Evolutionary conservation across 192 early-diverging fungal genomes (phyloP), one percentile per base, ranked within the genome.

Genomic region (Hyaloraphidium curvatum): DNA sequence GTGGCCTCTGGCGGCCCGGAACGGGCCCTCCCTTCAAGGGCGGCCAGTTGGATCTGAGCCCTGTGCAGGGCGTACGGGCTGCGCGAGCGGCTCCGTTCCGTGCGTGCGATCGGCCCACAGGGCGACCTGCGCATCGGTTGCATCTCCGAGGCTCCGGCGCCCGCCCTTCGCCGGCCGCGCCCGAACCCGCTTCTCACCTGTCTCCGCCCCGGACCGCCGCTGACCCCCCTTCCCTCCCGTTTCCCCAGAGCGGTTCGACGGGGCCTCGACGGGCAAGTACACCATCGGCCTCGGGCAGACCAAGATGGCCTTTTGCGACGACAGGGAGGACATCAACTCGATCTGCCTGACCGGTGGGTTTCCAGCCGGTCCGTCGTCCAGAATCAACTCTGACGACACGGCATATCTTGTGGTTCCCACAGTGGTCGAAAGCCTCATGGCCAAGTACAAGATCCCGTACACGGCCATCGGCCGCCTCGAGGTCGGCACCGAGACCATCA

Each of bases 401-500:
- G n/a, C 33, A 7, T 7, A 37, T 37, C 33, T 11, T 37, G 9
- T 37, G 33, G 33, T 37, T n/a, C 33, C n/a, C 33, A 11, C 55
- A 73, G 94, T 75, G 48, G 91, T 98, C 39, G 75, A 86, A 63
- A 81, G 73, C 68, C 76, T 98, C 41, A 74, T 94, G 67, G 89
- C 93, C 58, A 92, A 90, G 73, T 87, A 94, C 77, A 74, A 77
- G 31, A 80, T 98, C 52, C 67, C 74, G 31, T 84, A 76, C 69
- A 79, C 69, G 35, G 73, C 83, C 64, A 83, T 98, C 72, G 94
- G 91, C 40, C 81, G 84, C 26, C 73, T 98, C 26, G 94, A 98
- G 60, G 90, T 98, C 35, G 94, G 94, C 35, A 98, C 94, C 40
- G 94, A 98, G 67, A 93, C 94, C 37, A 91, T 98, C 60, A 88